A percentile compares a stretch with the other conserved stretches of the same genome.
phyloP scores from a whole-genome alignment of 345 rosid species.

The Citrus maxima region DNA sequence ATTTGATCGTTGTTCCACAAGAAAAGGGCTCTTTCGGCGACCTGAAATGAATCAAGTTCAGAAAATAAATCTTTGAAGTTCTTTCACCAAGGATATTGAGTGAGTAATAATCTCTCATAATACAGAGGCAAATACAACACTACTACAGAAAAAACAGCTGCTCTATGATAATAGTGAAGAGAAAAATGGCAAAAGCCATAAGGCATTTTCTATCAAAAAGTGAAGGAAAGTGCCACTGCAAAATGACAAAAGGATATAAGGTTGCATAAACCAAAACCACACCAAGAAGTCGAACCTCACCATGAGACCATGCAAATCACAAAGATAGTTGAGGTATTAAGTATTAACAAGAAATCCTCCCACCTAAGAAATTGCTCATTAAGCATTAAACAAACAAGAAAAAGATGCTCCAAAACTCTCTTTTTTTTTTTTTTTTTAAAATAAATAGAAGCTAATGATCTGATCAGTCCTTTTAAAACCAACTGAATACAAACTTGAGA shows the following conservation, averaged over 20 bases:
- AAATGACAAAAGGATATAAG: not conserved
- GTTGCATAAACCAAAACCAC: not conserved
- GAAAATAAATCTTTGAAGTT: not conserved
- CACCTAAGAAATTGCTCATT: not conserved
- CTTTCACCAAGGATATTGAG: not conserved
- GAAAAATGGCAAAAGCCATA: not conserved
- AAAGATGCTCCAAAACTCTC: not conserved
- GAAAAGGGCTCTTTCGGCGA: constrained; percentile 85
- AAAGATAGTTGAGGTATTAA: not conserved
- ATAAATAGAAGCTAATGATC: not conserved
- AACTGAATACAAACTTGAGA: not conserved
- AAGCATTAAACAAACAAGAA: not conserved
- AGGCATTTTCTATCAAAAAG: not conserved
- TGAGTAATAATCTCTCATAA: not conserved
- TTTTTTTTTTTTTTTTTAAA: not conserved
- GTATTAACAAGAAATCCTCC: not conserved
- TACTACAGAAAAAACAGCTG: not conserved
- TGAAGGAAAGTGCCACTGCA: not conserved
- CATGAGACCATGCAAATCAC: not conserved
- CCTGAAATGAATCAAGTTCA: constrained; percentile 41
- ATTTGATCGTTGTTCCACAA: constrained; percentile 96
- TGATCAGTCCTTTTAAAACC: not conserved
- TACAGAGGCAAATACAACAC: not conserved
- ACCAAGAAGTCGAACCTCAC: not conserved
- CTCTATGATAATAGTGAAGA: too few species aligned